phyloP scores from a whole-genome alignment of 116 monocot genomes.

The Papilionanthe hybrid region DNA sequence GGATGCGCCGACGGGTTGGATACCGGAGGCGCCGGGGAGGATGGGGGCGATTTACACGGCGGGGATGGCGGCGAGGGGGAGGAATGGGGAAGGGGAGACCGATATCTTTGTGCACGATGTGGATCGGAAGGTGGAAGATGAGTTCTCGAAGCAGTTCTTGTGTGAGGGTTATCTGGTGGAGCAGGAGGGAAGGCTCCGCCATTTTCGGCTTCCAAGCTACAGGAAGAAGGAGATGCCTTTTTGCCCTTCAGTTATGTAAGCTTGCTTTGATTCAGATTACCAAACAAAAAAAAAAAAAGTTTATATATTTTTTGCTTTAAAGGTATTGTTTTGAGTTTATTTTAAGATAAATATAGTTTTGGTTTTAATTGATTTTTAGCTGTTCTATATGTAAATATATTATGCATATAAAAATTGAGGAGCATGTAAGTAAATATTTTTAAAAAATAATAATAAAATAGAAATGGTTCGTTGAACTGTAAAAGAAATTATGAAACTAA shows the following conservation, averaged over 20 bases:
- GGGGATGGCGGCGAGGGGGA: conserved; percentile 20
- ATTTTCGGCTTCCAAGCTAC: conserved; percentile 27
- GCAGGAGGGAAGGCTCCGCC: conserved; percentile 18
- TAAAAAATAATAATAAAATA: too few species aligned
- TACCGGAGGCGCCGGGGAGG: conserved; percentile 18
- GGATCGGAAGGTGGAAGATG: conserved; percentile 15
- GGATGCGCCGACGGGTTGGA: conserved; percentile 44
- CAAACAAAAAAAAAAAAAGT: too few species aligned
- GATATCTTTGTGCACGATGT: conserved; percentile 32
- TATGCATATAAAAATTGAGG: too few species aligned
- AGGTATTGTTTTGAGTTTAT: neutral
- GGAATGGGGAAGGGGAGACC: conserved; percentile 20
- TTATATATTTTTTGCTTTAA: too few species aligned
- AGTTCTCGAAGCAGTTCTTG: conserved; percentile 19
- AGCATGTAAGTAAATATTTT: too few species aligned
- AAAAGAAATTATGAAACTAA: too few species aligned
- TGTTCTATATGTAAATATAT: too few species aligned
- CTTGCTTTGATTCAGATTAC: too few species aligned
- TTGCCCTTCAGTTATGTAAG: conserved; percentile 10
- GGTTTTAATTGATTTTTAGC: too few species aligned
- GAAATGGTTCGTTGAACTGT: too few species aligned
- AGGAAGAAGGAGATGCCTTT: conserved; percentile 13
- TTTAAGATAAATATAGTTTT: too few species aligned
- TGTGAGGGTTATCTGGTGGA: conserved; percentile 25
- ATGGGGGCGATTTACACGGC: conserved; percentile 37